Percentiles rank a stretch among this genome's conserved stretches.
phyloP scores from a whole-genome alignment of 192 early-diverging fungal species.

The Coemansia sp. region DNA sequence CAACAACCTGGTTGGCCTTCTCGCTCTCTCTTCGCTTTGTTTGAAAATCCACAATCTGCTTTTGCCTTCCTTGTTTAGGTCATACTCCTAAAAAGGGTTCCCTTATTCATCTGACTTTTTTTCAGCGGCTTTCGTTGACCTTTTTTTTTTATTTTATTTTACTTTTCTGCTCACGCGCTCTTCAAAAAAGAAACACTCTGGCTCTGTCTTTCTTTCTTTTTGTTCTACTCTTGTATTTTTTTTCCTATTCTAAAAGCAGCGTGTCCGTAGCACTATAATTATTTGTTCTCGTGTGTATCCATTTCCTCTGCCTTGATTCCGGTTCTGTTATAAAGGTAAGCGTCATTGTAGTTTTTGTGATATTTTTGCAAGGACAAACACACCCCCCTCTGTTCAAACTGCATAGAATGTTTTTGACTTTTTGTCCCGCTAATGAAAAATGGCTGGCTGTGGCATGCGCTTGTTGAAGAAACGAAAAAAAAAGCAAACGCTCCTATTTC shows the following conservation, averaged over 20 bases:
- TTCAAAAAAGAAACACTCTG: neutral
- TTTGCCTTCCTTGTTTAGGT: neutral
- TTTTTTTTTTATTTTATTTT: constrained; percentile 2
- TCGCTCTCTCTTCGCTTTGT: neutral
- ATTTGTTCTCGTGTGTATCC: neutral
- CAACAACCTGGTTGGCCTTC: neutral
- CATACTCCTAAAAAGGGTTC: neutral
- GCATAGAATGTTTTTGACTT: neutral
- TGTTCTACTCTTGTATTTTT: constrained; percentile 15
- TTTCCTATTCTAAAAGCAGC: neutral
- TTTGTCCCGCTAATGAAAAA: neutral
- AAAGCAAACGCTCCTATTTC: neutral
- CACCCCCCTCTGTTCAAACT: neutral
- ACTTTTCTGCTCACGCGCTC: constrained; percentile 5
- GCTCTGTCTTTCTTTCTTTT: constrained; percentile 1
- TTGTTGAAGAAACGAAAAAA: neutral
- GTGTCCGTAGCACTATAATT: neutral
- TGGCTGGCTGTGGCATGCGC: too few species aligned
- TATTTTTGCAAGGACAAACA: too few species aligned
- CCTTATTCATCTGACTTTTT: constrained; percentile 15
- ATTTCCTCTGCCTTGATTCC: neutral
- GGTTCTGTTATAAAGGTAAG: neutral
- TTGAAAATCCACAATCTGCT: constrained; percentile 6
- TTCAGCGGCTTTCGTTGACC: constrained; percentile 10
- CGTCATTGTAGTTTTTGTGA: neutral